Evolutionary conservation across 306 rosid species (phyloP).

Genomic region (Inga laurina): DNA sequence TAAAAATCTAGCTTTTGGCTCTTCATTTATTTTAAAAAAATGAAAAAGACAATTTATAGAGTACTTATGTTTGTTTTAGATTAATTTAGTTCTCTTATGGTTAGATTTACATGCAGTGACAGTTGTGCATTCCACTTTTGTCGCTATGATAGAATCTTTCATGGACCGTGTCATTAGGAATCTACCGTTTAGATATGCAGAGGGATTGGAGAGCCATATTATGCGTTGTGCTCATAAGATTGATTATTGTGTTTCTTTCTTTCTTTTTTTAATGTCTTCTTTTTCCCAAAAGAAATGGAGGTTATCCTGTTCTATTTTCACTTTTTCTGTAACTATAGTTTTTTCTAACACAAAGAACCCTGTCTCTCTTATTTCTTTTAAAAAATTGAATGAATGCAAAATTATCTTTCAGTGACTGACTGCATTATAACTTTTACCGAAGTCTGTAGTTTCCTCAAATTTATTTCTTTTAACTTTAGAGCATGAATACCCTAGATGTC

Average conservation of each 20-base stretch:
- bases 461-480: not conserved
- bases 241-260: conserved; percentile 21
- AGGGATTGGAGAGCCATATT: conserved; percentile 20
- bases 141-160: not conserved
- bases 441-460: conserved; percentile 11
- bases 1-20: conserved; percentile 7
- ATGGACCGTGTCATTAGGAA: not conserved
- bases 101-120: not conserved
- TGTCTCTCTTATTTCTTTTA: conserved; percentile 22
- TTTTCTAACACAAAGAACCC: not conserved
- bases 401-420: conserved; percentile 22
- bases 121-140: conserved; percentile 12
- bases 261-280: not conserved
- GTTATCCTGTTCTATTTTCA: conserved; percentile 10
- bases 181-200: not conserved
- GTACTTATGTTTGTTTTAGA: conserved; percentile 17
- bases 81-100: conserved; percentile 19
- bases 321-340: not conserved
- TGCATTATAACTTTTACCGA: conserved; percentile 13
- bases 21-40: not conserved
- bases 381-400: not conserved
- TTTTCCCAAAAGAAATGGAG: conserved; percentile 6
- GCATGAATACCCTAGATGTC: conserved; percentile 22
- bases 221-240: not conserved
- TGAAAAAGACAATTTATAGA: not conserved